Percentiles rank a stretch among this genome's conserved stretches.
Evolutionary conservation across 1,139 yeast genomes (phyloP).

Genomic region (Candida tetrigidarum): DNA sequence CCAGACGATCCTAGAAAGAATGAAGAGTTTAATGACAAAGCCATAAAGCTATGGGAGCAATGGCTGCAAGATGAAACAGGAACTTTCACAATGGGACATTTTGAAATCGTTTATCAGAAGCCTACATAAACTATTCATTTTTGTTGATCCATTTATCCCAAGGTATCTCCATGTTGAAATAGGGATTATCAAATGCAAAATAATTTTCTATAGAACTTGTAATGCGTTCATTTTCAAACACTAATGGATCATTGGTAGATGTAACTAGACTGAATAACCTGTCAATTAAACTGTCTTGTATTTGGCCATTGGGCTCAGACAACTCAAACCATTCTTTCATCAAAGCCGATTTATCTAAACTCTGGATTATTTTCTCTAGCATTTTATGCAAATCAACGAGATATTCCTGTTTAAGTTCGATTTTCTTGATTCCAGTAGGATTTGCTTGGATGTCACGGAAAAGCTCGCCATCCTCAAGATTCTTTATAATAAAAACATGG

Average conservation of each 20-base stretch:
- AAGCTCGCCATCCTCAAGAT: constrained; percentile 25
- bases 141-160: constrained; percentile 6
- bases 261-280: constrained; percentile 11
- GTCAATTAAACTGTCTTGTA: constrained; percentile 7
- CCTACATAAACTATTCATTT: constrained; percentile 10
- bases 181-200: constrained; percentile 18
- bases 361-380: constrained; percentile 5
- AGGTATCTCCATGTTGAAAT: constrained; percentile 16
- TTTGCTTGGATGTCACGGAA: constrained; percentile 16
- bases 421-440: constrained; percentile 14
- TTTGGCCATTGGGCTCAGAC: constrained; percentile 10
- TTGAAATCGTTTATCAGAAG: constrained; percentile 23
- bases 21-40: constrained; percentile 12
- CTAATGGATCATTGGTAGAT: constrained; percentile 15
- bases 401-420: constrained; percentile 18
- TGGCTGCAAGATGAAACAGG: constrained; percentile 21
- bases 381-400: constrained; percentile 7
- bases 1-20: constrained; percentile 17
- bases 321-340: constrained; percentile 12
- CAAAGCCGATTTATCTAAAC: constrained; percentile 10
- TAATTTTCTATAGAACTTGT: constrained; percentile 15
- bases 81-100: constrained; percentile 18
- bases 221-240: constrained; percentile 16
- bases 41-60: constrained; percentile 19
- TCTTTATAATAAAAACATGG: constrained; percentile 31